Conservation (phyloP, 306 rosid genomes). For the Inga laurina region DNA sequence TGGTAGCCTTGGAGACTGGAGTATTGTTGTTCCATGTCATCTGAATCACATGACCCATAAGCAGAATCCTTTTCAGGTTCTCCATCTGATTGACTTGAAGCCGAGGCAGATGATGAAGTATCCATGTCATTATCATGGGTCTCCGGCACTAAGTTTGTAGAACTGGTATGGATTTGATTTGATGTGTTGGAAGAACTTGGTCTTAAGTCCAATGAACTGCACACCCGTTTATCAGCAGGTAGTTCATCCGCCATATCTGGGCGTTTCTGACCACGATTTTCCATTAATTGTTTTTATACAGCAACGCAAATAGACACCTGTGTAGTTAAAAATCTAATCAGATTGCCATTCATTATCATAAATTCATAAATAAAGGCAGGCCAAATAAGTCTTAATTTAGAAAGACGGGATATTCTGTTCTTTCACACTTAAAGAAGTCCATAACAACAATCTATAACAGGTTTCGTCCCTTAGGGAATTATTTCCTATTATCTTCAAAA, state of each 20-base stretch:
- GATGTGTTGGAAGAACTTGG: conserved; percentile 84
- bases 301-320: conserved; percentile 43
- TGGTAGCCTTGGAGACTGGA: conserved; percentile 66
- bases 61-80: conserved; percentile 85
- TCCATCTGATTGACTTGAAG: conserved; percentile 80
- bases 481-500: conserved; percentile 31
- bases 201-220: conserved; percentile 85
- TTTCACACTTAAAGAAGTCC: neutral
- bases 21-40: conserved; percentile 77
- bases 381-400: conserved; percentile 6
- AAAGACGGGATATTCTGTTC: conserved; percentile 5
- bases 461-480: conserved; percentile 10
- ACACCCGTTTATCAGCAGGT: conserved; percentile 89
- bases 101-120: conserved; percentile 87
- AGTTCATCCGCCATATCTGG: conserved; percentile 76
- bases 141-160: conserved; percentile 51
- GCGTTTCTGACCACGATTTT: conserved; percentile 89
- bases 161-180: conserved; percentile 53
- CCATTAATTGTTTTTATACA: conserved; percentile 56
- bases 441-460: conserved; percentile 35
- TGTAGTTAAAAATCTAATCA: conserved; percentile 34
- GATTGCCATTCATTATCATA: conserved; percentile 26
- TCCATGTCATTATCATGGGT: conserved; percentile 84
- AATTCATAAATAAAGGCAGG: conserved; percentile 11
- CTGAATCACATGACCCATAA: conserved; percentile 93